Evolutionary conservation across 1,139 yeast species (phyloP).

Genomic region (Geotrichum phurueaensis): DNA sequence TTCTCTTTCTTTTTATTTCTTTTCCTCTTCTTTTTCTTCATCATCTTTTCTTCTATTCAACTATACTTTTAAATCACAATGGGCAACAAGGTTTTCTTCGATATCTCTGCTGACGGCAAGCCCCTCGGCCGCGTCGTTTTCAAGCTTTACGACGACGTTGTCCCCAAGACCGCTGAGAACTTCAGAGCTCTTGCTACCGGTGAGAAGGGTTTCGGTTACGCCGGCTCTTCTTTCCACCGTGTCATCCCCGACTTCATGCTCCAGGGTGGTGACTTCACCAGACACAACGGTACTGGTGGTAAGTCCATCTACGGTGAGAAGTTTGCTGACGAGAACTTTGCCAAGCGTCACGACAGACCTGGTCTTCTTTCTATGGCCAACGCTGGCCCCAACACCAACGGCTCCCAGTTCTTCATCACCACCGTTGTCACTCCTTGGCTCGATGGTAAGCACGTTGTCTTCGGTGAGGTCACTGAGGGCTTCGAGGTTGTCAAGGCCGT

Average conservation of each 20-base stretch:
- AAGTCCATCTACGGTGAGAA: conserved; percentile 95
- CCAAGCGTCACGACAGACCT: conserved; percentile 79
- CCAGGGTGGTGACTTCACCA: conserved; percentile 97
- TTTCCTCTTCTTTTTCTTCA: neutral
- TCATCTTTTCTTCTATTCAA: neutral
- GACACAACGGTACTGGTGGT: conserved; percentile 84
- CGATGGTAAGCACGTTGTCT: conserved; percentile 98
- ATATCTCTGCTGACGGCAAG: conserved; percentile 62
- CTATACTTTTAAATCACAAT: conserved; percentile 21
- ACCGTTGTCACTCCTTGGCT: conserved; percentile 95
- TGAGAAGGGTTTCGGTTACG: conserved; percentile 95
- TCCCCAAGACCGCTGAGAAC: conserved; percentile 97
- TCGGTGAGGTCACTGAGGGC: conserved; percentile 94
- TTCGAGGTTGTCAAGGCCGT: conserved; percentile 85
- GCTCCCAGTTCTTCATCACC: conserved; percentile 98
- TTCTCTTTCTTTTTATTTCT: neutral
- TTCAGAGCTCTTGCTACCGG: conserved; percentile 97
- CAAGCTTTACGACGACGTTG: conserved; percentile 87
- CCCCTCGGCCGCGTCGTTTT: conserved; percentile 62
- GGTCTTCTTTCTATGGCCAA: conserved; percentile 98
- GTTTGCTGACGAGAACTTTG: conserved; percentile 94
- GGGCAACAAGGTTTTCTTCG: conserved; percentile 62
- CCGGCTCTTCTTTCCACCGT: conserved; percentile 93
- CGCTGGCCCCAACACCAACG: conserved; percentile 99
- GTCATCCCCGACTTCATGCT: conserved; percentile 97